phyloP scores from a whole-genome alignment of 306 rosid species.

The Trifolium pratense region DNA sequence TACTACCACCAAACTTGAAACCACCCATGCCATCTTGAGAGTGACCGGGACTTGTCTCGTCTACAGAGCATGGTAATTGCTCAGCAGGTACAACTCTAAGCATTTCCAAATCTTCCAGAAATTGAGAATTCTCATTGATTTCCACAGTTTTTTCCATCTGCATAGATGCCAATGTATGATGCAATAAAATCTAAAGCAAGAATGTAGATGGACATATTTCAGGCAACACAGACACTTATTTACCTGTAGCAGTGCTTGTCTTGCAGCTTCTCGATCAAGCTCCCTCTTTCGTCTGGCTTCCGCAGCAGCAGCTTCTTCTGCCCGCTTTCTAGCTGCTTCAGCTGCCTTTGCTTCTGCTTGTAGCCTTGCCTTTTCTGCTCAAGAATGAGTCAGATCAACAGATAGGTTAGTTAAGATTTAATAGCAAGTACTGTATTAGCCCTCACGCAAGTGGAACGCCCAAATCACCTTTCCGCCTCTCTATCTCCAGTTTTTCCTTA shows the following conservation, averaged over 20 bases:
- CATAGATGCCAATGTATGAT: slow-evolving; percentile 39
- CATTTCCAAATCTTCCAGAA: slow-evolving; percentile 74
- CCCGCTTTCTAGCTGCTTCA: slow-evolving; percentile 67
- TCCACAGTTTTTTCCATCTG: slow-evolving; percentile 88
- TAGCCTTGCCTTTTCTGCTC: slow-evolving; percentile 75
- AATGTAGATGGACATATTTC: background rate
- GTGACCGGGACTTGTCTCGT: slow-evolving; percentile 66
- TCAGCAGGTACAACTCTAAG: slow-evolving; percentile 63
- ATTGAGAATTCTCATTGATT: slow-evolving; percentile 72
- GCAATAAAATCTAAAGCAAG: slow-evolving; percentile 36
- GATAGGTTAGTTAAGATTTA: slow-evolving; percentile 23
- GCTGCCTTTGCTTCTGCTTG: slow-evolving; percentile 88
- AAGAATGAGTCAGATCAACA: slow-evolving; percentile 30
- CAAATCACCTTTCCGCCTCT: slow-evolving; percentile 58
- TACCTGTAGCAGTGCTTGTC: slow-evolving; percentile 80
- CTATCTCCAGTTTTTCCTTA: slow-evolving; percentile 70
- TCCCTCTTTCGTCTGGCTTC: slow-evolving; percentile 80
- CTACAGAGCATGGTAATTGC: slow-evolving; percentile 60
- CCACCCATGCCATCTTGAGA: slow-evolving; percentile 66
- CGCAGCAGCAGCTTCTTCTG: slow-evolving; percentile 70
- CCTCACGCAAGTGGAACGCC: slow-evolving; percentile 4
- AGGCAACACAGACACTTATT: slow-evolving; percentile 27
- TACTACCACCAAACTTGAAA: slow-evolving; percentile 65
- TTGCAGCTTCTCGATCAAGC: slow-evolving; percentile 84
- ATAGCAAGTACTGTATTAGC: slow-evolving; percentile 5